Evolutionary conservation across 257 asterid species (phyloP).

Genomic region (Solanum medicagineum): DNA sequence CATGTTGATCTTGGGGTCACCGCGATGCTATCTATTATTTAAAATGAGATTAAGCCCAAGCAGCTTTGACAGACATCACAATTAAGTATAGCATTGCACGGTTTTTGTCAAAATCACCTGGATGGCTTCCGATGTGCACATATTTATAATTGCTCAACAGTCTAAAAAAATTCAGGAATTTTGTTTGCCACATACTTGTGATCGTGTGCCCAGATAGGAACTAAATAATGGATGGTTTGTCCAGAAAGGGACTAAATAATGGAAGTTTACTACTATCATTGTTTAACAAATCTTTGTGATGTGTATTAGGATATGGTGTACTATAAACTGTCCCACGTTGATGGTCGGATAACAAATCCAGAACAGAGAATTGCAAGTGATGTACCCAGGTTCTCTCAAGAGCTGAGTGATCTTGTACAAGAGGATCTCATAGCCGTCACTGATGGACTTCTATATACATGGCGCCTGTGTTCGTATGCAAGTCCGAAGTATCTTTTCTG

Average conservation of each 20-base stretch:
- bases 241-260: background rate
- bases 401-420: slow-evolving; percentile 96
- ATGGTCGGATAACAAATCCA: slow-evolving; percentile 88
- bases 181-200: background rate
- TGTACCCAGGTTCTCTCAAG: slow-evolving; percentile 89
- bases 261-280: background rate
- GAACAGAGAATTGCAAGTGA: slow-evolving; percentile 99
- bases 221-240: background rate
- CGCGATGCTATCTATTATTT: background rate
- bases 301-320: slow-evolving; percentile 80
- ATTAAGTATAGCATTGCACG: background rate
- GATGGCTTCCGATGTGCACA: background rate
- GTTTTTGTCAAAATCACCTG: background rate
- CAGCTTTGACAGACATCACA: background rate
- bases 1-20: background rate
- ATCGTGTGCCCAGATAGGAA: background rate
- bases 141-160: background rate
- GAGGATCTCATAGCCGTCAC: slow-evolving; percentile 90
- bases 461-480: slow-evolving; percentile 98
- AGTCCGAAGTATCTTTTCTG: slow-evolving; percentile 95
- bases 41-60: background rate
- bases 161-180: background rate
- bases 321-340: slow-evolving; percentile 97
- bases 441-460: slow-evolving; percentile 84
- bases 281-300: background rate